Percentiles rank a stretch among this genome's conserved stretches.
Evolutionary conservation across 176 grass and related monocot genomes (phyloP).

Genomic region (Secale cereale): DNA sequence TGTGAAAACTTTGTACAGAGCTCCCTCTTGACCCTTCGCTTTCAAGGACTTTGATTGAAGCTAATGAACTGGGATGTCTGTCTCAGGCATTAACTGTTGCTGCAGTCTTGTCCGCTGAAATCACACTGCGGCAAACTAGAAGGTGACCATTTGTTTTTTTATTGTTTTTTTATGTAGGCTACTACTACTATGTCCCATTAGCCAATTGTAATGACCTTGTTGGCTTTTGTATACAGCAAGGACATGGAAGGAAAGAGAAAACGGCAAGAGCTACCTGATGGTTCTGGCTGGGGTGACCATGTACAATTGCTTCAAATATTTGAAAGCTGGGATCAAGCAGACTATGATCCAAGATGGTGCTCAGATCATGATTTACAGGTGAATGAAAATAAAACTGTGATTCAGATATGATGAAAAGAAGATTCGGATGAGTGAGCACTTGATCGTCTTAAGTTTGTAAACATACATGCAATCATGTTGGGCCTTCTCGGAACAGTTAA

Average conservation of each 20-base stretch:
- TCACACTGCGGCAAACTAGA: constrained; percentile 59
- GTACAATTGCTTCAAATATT: constrained; percentile 97
- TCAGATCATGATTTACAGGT: constrained; percentile 85
- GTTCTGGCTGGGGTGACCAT: constrained; percentile 95
- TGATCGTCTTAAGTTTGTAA: background rate
- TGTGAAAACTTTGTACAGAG: constrained; percentile 43
- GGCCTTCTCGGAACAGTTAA: background rate
- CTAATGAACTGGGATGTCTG: constrained; percentile 80
- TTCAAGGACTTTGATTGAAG: constrained; percentile 90
- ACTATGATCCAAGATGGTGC: constrained; percentile 94
- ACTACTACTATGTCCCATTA: background rate
- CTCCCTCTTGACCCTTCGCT: constrained; percentile 93
- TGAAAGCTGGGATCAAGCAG: constrained; percentile 79
- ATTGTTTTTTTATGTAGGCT: background rate
- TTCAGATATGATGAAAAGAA: constrained; percentile 3
- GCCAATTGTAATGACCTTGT: background rate
- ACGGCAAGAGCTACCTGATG: constrained; percentile 72
- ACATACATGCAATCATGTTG: background rate
- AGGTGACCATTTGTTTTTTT: constrained; percentile 23
- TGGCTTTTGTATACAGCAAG: constrained; percentile 50
- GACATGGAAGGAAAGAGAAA: constrained; percentile 77
- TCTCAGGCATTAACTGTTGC: constrained; percentile 93
- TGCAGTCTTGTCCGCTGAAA: constrained; percentile 87
- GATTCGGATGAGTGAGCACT: background rate
- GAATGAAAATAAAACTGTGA: background rate